Base-by-base conservation (phyloP, 345 rosid genomes). In the Theobroma cacao region DNA sequence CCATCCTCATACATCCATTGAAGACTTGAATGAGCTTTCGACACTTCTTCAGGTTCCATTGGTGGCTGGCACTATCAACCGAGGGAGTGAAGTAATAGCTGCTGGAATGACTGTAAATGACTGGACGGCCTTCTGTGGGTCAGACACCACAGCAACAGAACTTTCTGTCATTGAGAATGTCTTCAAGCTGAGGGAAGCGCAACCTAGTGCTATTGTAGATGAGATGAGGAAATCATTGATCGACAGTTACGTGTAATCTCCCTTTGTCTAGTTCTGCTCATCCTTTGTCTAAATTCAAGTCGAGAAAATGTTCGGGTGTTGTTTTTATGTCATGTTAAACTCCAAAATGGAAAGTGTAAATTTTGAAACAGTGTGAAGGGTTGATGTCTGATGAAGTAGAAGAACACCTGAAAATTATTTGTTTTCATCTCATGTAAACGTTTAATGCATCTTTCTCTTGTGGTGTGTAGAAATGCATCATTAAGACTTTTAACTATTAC, bases 211-310 rank as follows among this genome's bases (percentile, higher is more conserved):
- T 40, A 87, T 92, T 15, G 93, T 92, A 0, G 92, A 90, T 14
- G 97, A 96, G 87, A 93, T 92, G 97, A 92, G 99, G 87, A 94
- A 88, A 83, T 94, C 97, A 0, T 81, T 96, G 79, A 92, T 96
- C 53, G 98, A 93, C 80, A 93, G 80, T 72, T 88, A 88, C 77
- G 97, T 91, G 77, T 91, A 80, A 87, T 41, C 6, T 18, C 17
- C 30, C 6, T 36, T 9, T 69, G 59, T 30, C 30, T 11, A 17
- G 18, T 48, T 30, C 26, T 66, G 48, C 31, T 36, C 47, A 36
- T 38, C 70, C 1, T n/a, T 2, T 7, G 69, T 34, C 15, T 3
- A 61, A 14, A 18, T 18, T 61, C 22, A 18, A 10, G 62, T 56
- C 31, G 1, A 22, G 11, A 41, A 6, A 41, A 5, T 41, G 45